Conservation (phyloP, 768 basidiomycete species). For the Pleurotus pulmonarius region DNA sequence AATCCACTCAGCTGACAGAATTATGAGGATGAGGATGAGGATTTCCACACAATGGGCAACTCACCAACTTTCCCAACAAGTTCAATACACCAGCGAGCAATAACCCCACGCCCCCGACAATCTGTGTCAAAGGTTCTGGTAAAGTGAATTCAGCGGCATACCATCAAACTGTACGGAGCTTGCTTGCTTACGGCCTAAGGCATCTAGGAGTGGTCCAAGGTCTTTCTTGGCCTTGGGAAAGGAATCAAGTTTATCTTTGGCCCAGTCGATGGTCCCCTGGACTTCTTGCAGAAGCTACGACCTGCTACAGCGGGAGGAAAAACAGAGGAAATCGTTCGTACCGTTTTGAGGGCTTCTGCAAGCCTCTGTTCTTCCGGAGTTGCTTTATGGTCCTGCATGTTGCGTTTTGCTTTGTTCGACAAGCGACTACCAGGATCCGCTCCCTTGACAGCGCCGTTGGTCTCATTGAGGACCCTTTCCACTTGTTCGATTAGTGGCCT, state of each 20-base stretch:
- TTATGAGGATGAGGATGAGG: not conserved
- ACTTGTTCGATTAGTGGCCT: conserved; percentile 32
- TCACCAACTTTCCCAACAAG: conserved; percentile 25
- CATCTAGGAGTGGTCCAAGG: conserved; percentile 32
- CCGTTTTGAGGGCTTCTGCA: conserved; percentile 32
- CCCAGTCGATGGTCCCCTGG: conserved; percentile 34
- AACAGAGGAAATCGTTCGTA: conserved; percentile 11
- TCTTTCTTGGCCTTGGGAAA: conserved; percentile 35
- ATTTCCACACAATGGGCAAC: not conserved
- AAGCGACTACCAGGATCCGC: conserved; percentile 33
- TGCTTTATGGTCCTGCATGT: conserved; percentile 31
- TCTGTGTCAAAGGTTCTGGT: conserved; percentile 32
- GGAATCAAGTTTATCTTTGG: conserved; percentile 28
- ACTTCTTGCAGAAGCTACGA: conserved; percentile 30
- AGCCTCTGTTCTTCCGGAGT: conserved; percentile 34
- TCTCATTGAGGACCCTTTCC: conserved; percentile 34
- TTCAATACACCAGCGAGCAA: conserved; percentile 32
- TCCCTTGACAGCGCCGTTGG: conserved; percentile 29
- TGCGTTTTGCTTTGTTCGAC: conserved; percentile 28
- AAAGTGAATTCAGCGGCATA: not conserved
- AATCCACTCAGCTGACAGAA: conserved; percentile 22
- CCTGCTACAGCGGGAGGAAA: not conserved
- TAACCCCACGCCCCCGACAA: conserved; percentile 32
- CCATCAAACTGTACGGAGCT: not conserved
- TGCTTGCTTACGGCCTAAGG: conserved; percentile 25